Evolutionary conservation across 75 land plant species (phyloP).

Genomic region (Cupressus sempervirens): DNA sequence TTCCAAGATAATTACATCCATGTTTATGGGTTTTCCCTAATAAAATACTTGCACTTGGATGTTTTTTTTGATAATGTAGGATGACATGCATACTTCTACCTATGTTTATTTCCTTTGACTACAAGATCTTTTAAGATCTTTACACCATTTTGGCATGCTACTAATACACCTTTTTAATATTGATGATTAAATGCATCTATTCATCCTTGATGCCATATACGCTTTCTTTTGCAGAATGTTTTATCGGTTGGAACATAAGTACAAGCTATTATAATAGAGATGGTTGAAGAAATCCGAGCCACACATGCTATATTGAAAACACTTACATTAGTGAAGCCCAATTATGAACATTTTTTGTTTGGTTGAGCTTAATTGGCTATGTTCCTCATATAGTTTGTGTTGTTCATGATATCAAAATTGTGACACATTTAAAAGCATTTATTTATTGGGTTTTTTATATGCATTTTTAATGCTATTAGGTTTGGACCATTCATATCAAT

Average conservation of each 20-base stretch:
- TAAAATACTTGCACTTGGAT: slow-evolving; percentile 5
- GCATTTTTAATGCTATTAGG: too few relatives aligned
- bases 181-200: not conserved
- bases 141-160: not conserved
- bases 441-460: too few relatives aligned
- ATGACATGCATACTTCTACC: slow-evolving; percentile 58
- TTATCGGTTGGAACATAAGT: slow-evolving; percentile 74
- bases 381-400: slow-evolving; percentile 56
- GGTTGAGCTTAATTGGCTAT: slow-evolving; percentile 51
- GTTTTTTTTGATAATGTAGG: slow-evolving; percentile 41
- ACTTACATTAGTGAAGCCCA: slow-evolving; percentile 42
- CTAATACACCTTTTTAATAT: not conserved
- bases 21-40: not conserved
- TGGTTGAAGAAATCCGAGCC: slow-evolving; percentile 51
- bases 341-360: slow-evolving; percentile 79
- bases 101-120: slow-evolving; percentile 53
- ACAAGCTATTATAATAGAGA: slow-evolving; percentile 50
- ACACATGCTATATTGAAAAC: slow-evolving; percentile 49
- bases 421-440: too few relatives aligned
- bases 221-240: slow-evolving; percentile 42
- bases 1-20: not conserved
- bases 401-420: slow-evolving; percentile 54
- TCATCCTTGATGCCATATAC: not conserved
- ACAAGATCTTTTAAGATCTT: slow-evolving; percentile 32
- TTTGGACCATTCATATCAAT: too few relatives aligned